These are phyloP conservation scores for Ceratocystis ficicola DNA, from an alignment of 2,329 filamentous ascomycete genomes.

Conservation along the genomic window DNA sequence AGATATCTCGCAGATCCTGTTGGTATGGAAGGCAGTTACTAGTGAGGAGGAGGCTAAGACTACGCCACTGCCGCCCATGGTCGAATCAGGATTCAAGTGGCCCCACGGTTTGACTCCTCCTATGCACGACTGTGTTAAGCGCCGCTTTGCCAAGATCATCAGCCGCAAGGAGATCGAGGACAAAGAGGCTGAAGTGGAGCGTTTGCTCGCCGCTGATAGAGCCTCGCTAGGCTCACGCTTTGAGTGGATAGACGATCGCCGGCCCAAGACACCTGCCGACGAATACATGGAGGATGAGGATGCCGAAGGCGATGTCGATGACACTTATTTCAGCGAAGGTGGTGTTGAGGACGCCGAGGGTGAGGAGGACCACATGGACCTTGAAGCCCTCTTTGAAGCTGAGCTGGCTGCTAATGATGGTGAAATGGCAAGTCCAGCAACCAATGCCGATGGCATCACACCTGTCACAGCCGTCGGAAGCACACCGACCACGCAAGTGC, in stretches of 20 bases:
- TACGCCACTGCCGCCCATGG: conserved; percentile 57
- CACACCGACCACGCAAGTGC: conserved; percentile 35
- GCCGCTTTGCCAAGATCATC: conserved; percentile 71
- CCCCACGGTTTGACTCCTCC: conserved; percentile 80
- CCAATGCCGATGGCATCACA: conserved; percentile 35
- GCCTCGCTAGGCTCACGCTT: conserved; percentile 48
- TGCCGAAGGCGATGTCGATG: conserved; percentile 37
- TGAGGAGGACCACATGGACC: conserved; percentile 42
- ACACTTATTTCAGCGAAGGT: conserved; percentile 36
- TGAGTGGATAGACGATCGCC: conserved; percentile 50
- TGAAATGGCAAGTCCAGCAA: conserved; percentile 33
- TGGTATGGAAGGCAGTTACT: conserved; percentile 58
- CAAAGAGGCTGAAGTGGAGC: conserved; percentile 67
- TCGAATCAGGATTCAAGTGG: conserved; percentile 59
- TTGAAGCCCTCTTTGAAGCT: conserved; percentile 46
- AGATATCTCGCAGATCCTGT: conserved; percentile 79
- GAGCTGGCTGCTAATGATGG: conserved; percentile 35
- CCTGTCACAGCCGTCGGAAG: conserved; percentile 34
- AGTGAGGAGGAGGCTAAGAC: conserved; percentile 54
- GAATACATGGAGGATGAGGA: conserved; percentile 30
- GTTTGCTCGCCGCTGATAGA: conserved; percentile 58
- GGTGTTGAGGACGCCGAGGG: conserved; percentile 49
- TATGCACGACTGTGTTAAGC: conserved; percentile 72
- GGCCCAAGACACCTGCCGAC: conserved; percentile 24
- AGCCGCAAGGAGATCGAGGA: conserved; percentile 75